Conservation (phyloP, 495 filamentous ascomycete species). For the Umbilicaria muhlenbergii region DNA sequence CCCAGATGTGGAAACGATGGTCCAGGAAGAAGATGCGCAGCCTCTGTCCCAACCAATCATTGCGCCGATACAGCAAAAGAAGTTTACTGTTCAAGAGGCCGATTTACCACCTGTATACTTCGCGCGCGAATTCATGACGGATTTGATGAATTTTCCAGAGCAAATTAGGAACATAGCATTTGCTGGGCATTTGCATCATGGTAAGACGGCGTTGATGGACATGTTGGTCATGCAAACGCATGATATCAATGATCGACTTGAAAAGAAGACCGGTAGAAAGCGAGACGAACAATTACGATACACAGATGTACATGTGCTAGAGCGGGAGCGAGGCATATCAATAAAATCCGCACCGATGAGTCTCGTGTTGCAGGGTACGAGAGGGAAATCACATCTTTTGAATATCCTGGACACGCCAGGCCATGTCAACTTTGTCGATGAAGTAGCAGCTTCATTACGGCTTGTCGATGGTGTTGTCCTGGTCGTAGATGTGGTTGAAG, state of each 20-base stretch:
- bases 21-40: slow-evolving; percentile 95
- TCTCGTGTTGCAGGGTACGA: slow-evolving; percentile 69
- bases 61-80: slow-evolving; percentile 83
- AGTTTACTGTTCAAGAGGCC: slow-evolving; percentile 82
- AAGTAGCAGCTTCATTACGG: slow-evolving; percentile 76
- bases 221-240: slow-evolving; percentile 95
- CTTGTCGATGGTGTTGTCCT: slow-evolving; percentile 84
- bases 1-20: slow-evolving; percentile 81
- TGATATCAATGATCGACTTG: slow-evolving; percentile 58
- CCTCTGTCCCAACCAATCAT: slow-evolving; percentile 85
- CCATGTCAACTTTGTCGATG: slow-evolving; percentile 96
- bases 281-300: slow-evolving; percentile 86
- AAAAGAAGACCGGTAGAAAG: slow-evolving; percentile 65
- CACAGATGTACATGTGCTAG: slow-evolving; percentile 79
- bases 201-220: slow-evolving; percentile 96
- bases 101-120: slow-evolving; percentile 81
- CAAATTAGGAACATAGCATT: slow-evolving; percentile 86
- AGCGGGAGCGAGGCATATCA: slow-evolving; percentile 81
- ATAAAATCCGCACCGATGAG: slow-evolving; percentile 94
- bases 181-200: slow-evolving; percentile 88
- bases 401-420: slow-evolving; percentile 94
- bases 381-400: slow-evolving; percentile 88
- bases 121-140: slow-evolving; percentile 83
- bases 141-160: slow-evolving; percentile 89
- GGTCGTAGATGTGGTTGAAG: slow-evolving; percentile 95